These are phyloP conservation scores for Pugionium cornutum DNA, from an alignment of 345 rosid genomes.

Conservation along the genomic window DNA sequence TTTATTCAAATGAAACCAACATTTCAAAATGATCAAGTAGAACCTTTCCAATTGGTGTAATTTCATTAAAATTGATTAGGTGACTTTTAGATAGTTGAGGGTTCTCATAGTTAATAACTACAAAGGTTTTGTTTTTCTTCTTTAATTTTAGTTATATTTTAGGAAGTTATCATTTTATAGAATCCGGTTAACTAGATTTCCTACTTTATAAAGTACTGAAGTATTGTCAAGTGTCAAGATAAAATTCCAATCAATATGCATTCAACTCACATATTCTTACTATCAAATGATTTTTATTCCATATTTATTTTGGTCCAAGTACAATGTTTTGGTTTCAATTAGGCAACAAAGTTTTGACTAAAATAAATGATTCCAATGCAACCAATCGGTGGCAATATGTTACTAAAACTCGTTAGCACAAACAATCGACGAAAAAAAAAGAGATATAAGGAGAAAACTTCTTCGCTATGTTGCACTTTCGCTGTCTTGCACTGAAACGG, in stretches of 20 bases:
- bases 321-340: constrained; percentile 24
- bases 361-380: constrained; percentile 4
- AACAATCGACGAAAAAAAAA: neutral
- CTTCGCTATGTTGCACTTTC: too few relatives aligned
- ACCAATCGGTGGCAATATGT: neutral
- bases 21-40: neutral
- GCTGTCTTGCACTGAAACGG: too few relatives aligned
- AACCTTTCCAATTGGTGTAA: neutral
- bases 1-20: neutral
- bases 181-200: neutral
- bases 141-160: constrained; percentile 1
- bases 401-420: neutral
- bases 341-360: constrained; percentile 14
- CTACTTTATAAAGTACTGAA: neutral
- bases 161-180: neutral
- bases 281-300: neutral
- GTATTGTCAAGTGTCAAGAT: neutral
- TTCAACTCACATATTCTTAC: neutral
- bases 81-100: neutral
- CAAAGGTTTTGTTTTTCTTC: neutral
- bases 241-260: constrained; percentile 17
- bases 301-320: constrained; percentile 15
- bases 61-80: neutral
- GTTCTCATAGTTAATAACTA: neutral
- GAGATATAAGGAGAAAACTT: too few relatives aligned